Percentiles rank a stretch among this genome's conserved stretches.
Conservation (phyloP, 768 basidiomycete species). For the Mycena vulgaris region DNA sequence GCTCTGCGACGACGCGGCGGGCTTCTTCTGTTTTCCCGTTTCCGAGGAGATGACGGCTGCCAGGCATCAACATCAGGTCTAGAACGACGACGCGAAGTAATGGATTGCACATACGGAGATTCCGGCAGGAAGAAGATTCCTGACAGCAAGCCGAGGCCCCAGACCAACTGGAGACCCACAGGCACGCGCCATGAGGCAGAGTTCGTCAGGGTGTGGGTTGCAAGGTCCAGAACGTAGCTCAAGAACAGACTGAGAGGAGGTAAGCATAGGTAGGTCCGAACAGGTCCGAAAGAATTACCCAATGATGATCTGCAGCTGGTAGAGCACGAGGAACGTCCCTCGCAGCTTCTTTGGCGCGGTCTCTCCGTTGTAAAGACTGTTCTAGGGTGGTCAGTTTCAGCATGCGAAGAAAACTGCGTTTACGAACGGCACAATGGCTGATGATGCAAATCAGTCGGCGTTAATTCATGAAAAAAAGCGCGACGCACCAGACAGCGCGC, state of each 20-base stretch:
- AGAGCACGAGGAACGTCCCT: slow-evolving; percentile 79
- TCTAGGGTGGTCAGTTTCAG: slow-evolving; percentile 43
- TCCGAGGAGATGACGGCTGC: slow-evolving; percentile 80
- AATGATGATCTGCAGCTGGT: slow-evolving; percentile 83
- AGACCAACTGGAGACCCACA: slow-evolving; percentile 81
- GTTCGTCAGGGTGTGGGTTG: slow-evolving; percentile 66
- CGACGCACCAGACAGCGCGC: slow-evolving; percentile 76
- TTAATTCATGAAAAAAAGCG: background rate
- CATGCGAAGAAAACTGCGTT: background rate
- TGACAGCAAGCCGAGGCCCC: slow-evolving; percentile 77
- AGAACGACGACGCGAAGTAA: background rate
- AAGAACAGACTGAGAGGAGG: slow-evolving; percentile 71
- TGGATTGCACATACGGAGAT: slow-evolving; percentile 71
- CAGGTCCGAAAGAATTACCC: slow-evolving; percentile 60
- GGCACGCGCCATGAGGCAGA: slow-evolving; percentile 83
- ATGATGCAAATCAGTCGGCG: slow-evolving; percentile 15
- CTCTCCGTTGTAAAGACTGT: slow-evolving; percentile 83
- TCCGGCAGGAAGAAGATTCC: slow-evolving; percentile 86
- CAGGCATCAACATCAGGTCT: background rate
- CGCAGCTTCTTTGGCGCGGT: slow-evolving; percentile 83
- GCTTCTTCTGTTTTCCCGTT: slow-evolving; percentile 68
- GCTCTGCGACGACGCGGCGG: slow-evolving; percentile 70
- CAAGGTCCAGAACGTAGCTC: slow-evolving; percentile 80
- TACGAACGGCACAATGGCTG: slow-evolving; percentile 69
- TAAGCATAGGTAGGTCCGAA: background rate